These are phyloP conservation scores for Ceratocystis smalleyi DNA, from an alignment of 2,329 filamentous ascomycete genomes.

Conservation along the genomic window DNA sequence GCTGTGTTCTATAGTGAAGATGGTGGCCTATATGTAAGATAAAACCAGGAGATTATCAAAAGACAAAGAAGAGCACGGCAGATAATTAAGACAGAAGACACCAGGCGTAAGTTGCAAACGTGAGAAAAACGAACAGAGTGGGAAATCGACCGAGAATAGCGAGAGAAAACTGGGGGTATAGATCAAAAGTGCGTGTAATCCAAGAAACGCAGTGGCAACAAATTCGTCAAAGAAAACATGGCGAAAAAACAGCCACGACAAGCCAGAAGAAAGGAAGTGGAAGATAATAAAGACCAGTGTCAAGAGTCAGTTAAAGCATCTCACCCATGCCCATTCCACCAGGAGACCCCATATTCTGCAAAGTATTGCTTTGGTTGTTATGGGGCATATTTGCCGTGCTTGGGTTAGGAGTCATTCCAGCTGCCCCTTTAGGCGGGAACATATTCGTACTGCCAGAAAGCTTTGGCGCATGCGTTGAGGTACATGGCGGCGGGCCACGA, in stretches of 20 bases:
- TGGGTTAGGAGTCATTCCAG: background rate
- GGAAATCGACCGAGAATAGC: too few relatives aligned
- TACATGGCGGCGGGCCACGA: conserved; percentile 5
- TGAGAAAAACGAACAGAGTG: background rate
- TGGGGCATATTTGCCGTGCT: background rate
- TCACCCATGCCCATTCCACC: conserved; percentile 5
- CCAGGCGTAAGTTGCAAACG: background rate
- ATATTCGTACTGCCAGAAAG: conserved; percentile 23
- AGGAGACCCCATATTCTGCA: background rate
- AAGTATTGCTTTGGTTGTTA: background rate
- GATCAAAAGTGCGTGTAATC: background rate
- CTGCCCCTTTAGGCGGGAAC: conserved; percentile 21
- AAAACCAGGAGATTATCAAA: background rate
- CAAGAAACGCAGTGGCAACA: background rate
- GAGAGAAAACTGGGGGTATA: background rate
- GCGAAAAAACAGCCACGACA: background rate
- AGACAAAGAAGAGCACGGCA: background rate
- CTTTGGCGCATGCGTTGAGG: conserved; percentile 26
- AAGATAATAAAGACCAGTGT: background rate
- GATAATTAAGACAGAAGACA: background rate
- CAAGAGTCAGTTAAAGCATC: conserved; percentile 1
- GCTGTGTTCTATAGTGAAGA: background rate
- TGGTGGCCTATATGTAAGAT: background rate
- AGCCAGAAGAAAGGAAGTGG: background rate
- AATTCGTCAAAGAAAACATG: background rate